Conservation (phyloP, 495 filamentous ascomycete species). For the Penicillium herquei region DNA sequence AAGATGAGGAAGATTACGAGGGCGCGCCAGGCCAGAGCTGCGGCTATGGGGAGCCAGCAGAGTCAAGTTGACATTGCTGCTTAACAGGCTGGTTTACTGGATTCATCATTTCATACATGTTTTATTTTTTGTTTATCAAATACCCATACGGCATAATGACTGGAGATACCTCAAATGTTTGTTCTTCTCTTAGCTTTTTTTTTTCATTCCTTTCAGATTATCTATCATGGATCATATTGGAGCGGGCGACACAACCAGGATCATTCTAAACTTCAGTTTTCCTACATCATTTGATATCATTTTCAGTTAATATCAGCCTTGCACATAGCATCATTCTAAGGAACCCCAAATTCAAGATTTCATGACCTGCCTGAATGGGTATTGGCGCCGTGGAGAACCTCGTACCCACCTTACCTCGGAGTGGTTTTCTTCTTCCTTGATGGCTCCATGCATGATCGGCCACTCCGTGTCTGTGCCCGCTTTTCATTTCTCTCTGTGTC, state of each 20-base stretch:
- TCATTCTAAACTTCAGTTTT: background rate
- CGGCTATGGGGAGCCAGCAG: too few species aligned
- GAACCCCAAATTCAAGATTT: background rate
- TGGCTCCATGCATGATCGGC: conserved; percentile 24
- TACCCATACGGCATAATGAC: background rate
- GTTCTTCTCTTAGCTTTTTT: background rate
- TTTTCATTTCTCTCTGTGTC: conserved; percentile 1
- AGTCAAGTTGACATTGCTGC: conserved; percentile 24
- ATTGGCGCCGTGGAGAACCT: conserved; percentile 4
- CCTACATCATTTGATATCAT: background rate
- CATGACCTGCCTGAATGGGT: conserved; percentile 12
- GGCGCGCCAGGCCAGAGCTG: too few species aligned
- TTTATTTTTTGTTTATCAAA: background rate
- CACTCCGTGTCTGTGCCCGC: conserved; percentile 19
- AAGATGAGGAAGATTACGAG: conserved; percentile 28
- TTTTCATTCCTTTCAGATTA: background rate
- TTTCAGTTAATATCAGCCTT: background rate
- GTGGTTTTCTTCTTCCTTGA: conserved; percentile 6
- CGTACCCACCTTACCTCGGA: background rate
- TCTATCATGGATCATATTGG: background rate
- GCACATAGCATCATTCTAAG: background rate
- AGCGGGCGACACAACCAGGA: background rate
- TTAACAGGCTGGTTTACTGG: conserved; percentile 10
- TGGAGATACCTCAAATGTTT: background rate
- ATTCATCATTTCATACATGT: too few species aligned